A percentile compares a stretch with the other conserved stretches of the same genome.
Conservation (phyloP, 2,329 filamentous ascomycete genomes). For the Zymoseptoria ardabiliae region DNA sequence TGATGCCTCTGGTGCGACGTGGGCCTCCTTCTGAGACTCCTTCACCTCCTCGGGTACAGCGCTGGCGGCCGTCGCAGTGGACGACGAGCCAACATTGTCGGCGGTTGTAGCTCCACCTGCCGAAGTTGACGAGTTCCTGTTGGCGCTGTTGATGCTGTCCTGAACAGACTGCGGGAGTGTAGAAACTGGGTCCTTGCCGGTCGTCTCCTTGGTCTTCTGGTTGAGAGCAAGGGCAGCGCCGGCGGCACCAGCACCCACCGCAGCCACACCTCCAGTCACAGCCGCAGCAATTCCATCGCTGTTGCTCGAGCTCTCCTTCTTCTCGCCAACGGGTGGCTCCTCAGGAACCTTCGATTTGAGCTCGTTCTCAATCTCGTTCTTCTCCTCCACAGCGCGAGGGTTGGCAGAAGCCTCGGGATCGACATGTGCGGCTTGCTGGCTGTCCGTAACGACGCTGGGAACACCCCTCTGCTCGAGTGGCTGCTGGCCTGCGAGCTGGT, state of each 20-base stretch:
- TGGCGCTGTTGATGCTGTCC: constrained; percentile 35
- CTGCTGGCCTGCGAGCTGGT: constrained; percentile 38
- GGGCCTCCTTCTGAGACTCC: constrained; percentile 25
- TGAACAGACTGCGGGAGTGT: constrained; percentile 35
- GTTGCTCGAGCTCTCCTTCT: constrained; percentile 54
- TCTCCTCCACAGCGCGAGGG: constrained; percentile 60
- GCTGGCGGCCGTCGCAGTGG: constrained; percentile 5
- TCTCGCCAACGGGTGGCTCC: constrained; percentile 24
- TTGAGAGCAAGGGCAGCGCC: constrained; percentile 33
- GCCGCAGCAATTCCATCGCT: constrained; percentile 35
- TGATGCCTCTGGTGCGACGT: constrained; percentile 61
- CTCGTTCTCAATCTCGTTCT: constrained; percentile 64
- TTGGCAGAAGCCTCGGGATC: constrained; percentile 59
- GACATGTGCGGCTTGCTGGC: constrained; percentile 58
- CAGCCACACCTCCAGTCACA: constrained; percentile 33
- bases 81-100: constrained; percentile 1
- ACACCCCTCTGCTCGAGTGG: constrained; percentile 42
- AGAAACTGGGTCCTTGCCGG: constrained; percentile 44
- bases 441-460: constrained; percentile 62
- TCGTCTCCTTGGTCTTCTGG: constrained; percentile 34
- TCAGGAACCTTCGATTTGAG: constrained; percentile 57
- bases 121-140: constrained; percentile 5
- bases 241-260: constrained; percentile 34
- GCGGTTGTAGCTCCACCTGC: background rate
- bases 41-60: constrained; percentile 25